These are phyloP conservation scores for Ophiostoma montium DNA, from an alignment of 2,329 filamentous ascomycete genomes.

Conservation along the genomic window DNA sequence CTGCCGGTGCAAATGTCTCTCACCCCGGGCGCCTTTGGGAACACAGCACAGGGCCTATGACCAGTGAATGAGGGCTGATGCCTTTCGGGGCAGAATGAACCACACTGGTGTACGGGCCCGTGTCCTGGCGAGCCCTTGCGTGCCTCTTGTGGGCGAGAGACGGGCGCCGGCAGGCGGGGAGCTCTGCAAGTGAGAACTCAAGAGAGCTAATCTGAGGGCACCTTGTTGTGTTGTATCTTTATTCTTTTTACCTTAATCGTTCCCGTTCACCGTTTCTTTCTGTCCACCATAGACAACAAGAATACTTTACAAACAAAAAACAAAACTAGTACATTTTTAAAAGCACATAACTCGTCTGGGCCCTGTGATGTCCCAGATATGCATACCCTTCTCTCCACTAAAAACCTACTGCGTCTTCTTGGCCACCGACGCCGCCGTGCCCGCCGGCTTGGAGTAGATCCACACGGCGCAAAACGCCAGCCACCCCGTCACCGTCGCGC, in stretches of 20 bases:
- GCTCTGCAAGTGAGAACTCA: constrained; percentile 5
- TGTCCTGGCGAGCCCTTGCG: not conserved
- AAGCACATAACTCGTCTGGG: no score
- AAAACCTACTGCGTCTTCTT: constrained; percentile 38
- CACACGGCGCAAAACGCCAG: constrained; percentile 73
- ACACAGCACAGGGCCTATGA: not conserved
- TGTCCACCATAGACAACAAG: no score
- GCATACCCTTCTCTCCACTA: no score
- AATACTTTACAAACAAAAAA: no score
- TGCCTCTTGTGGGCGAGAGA: not conserved
- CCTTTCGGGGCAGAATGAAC: constrained; percentile 1
- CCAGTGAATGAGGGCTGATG: not conserved
- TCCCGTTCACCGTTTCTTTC: no score
- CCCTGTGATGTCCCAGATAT: no score
- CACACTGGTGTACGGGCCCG: not conserved
- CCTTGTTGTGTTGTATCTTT: not conserved
- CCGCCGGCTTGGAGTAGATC: constrained; percentile 53
- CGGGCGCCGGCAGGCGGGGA: not conserved
- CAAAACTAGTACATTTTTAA: no score
- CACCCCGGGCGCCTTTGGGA: not conserved
- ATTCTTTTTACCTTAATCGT: not conserved
- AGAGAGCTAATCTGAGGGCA: constrained; percentile 16
- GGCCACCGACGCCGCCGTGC: constrained; percentile 17
- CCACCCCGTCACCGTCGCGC: constrained; percentile 71
- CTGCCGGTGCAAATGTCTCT: not conserved